A percentile compares a stretch with the other conserved stretches of the same genome.
These are phyloP conservation scores for Cystobasidium pallidum DNA, from an alignment of 1,284 basidiomycete species.

Conservation along the genomic window DNA sequence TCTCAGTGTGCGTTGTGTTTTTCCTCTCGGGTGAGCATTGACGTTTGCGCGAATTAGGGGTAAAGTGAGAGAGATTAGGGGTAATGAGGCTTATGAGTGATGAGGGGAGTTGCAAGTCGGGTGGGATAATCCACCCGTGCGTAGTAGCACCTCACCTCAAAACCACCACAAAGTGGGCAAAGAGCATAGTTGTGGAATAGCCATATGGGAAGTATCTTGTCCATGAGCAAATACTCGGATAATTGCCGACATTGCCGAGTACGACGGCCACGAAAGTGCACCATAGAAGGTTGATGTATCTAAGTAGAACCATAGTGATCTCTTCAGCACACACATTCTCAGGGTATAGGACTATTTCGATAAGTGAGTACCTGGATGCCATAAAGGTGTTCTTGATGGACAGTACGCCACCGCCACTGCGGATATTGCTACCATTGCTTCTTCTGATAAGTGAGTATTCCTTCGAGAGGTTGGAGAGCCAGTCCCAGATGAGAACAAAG, in stretches of 20 bases:
- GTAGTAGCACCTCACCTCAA: conserved; percentile 38
- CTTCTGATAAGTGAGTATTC: conserved; percentile 18
- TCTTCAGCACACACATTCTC: neutral
- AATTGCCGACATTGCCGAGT: neutral
- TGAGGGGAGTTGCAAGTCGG: no score
- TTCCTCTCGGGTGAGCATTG: no score
- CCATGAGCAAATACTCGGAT: conserved; percentile 25
- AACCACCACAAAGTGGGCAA: conserved; percentile 42
- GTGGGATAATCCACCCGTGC: no score
- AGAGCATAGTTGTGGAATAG: conserved; percentile 23
- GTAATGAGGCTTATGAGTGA: neutral
- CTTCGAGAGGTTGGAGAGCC: conserved; percentile 24
- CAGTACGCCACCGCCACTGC: neutral
- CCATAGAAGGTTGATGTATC: conserved; percentile 39
- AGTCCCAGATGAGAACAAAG: conserved; percentile 44
- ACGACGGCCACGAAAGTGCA: conserved; percentile 36
- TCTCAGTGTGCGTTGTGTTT: no score
- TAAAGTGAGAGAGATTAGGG: neutral
- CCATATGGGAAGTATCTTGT: conserved; percentile 41
- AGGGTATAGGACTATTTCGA: neutral
- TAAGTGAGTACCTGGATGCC: neutral
- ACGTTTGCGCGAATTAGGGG: neutral
- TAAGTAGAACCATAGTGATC: neutral
- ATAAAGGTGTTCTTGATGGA: conserved; percentile 15
- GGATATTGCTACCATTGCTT: neutral